Evolutionary conservation across 139 green algal species (phyloP), one percentile per base, ranked within the genome.

Genomic region (Coelastrella sp.): DNA sequence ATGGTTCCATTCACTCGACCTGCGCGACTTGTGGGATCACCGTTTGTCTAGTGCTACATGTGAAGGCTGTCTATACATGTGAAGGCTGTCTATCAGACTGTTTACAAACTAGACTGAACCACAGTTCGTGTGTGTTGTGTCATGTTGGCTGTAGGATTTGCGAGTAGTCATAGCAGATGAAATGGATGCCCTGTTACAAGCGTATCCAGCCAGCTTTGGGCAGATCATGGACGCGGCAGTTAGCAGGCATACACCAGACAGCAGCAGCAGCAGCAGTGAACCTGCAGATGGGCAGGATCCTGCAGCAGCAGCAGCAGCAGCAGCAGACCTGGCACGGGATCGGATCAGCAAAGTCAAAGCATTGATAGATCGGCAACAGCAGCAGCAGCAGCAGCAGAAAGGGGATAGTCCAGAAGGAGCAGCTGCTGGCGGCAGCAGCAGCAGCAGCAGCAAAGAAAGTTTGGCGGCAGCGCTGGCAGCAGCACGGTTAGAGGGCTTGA

Each of bases 101-200:
- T 5, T 22, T 54, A 13, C n/a, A n/a, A n/a, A n/a, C n/a, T n/a
- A n/a, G n/a, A n/a, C n/a, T n/a, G n/a, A n/a, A n/a, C n/a, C n/a
- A n/a, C n/a, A n/a, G n/a, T n/a, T n/a, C n/a, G n/a, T 22, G 10
- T 80, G 74, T 5, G 57, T 5, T 58, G 20, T 57, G 20, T 80
- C 5, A 13, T 80, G 74, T 22, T 80, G 74, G 10, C n/a, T 14
- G 19, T 13, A 79, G 17, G 83, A 94, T 23, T 86, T 92, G 17
- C 83, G 92, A 56, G 88, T 93, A 7, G 4, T 96, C 16, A 91
- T 90, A 4, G 92, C 95, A 3, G 95, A 96, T 88, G 95, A 96
- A 85, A 92, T 93, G 32, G 95, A 96, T 64, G 93, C 93, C 61
- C 92, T 92, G 80, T 73, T 96, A 57, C 57, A 92, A 65, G 84